Base-by-base conservation (phyloP, 306 rosid genomes). In the Senna tora region DNA sequence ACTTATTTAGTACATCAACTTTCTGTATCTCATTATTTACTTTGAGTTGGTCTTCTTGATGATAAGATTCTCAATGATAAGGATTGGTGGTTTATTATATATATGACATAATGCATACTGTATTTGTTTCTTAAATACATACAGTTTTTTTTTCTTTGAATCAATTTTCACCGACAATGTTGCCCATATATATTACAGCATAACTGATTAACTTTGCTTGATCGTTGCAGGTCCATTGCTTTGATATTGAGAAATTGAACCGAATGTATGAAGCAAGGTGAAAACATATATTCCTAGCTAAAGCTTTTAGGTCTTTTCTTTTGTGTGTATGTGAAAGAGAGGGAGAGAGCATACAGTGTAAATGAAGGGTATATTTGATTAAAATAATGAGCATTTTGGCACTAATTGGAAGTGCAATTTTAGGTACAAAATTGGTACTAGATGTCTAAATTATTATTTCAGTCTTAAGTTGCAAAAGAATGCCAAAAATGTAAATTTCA, bases 181-280 rank as follows among this genome's bases (percentile, higher is more conserved):
- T 43, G 4, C n/a, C 5, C 51, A 15, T 46, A 46, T 15, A 17
- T 45, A 32, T 67, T 28, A 53, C 53, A 45, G 45, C 46, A 38
- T 68, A 61, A 46, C 65, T 59, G 21, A 65, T 30, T 45, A 42
- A 15, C 21, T 58, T 45, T 73, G 42, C 20, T 68, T 75, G 20
- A 28, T 65, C 60, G 49, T 77, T 80, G 65, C 84, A 91, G 98
- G 92, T 89, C 65, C 96, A 84, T 75, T 87, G 86, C 82, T 84
- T 88, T 47, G 94, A 93, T 82, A 39, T 75, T 69, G 98, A 89
- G 69, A 79, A 81, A 53, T 82, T 93, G 79, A 65, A 91, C 74
- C 92, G 86, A 79, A 93, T 93, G 98, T 93, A 93, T 54, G 89
- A 93, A 85, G 91, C 76, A 86, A 91, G 96, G 98, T 93, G 55